A percentile compares a stretch with the other conserved stretches of the same genome.
These are phyloP conservation scores for Corynespora cassiicola DNA, from an alignment of 2,329 filamentous ascomycete genomes.

Conservation along the genomic window DNA sequence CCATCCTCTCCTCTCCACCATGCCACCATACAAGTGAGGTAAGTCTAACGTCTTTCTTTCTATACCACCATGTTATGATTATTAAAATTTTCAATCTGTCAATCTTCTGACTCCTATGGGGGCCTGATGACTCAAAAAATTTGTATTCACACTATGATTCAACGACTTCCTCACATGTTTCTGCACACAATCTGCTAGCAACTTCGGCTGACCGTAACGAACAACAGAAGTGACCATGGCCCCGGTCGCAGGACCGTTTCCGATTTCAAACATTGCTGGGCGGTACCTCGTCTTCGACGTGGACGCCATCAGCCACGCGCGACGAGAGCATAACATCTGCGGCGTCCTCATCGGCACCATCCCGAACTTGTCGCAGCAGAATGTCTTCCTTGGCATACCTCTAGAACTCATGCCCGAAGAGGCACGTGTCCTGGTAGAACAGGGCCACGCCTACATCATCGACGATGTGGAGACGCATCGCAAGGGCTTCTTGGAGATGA, in stretches of 20 bases:
- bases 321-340: constrained; percentile 81
- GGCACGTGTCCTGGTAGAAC: constrained; percentile 79
- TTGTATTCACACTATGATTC: constrained; percentile 50
- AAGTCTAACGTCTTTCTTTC: constrained; percentile 16
- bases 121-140: constrained; percentile 58
- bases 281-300: constrained; percentile 92
- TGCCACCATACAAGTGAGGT: constrained; percentile 46
- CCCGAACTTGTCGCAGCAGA: constrained; percentile 92
- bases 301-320: constrained; percentile 77
- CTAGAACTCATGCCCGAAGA: constrained; percentile 92
- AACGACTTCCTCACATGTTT: constrained; percentile 12
- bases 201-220: constrained; percentile 10
- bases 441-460: constrained; percentile 77
- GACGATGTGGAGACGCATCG: constrained; percentile 79
- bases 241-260: constrained; percentile 64
- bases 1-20: too few species aligned
- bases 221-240: constrained; percentile 38
- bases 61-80: constrained; percentile 55
- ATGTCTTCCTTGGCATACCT: constrained; percentile 88
- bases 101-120: constrained; percentile 75
- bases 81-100: constrained; percentile 78
- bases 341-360: constrained; percentile 86
- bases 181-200: constrained; percentile 5
- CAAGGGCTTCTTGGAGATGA: constrained; percentile 65
- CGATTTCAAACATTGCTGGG: constrained; percentile 80